Percentiles rank a stretch among this genome's conserved stretches.
Conservation (phyloP, 345 rosid species). For the Fremontodendron californicum region DNA sequence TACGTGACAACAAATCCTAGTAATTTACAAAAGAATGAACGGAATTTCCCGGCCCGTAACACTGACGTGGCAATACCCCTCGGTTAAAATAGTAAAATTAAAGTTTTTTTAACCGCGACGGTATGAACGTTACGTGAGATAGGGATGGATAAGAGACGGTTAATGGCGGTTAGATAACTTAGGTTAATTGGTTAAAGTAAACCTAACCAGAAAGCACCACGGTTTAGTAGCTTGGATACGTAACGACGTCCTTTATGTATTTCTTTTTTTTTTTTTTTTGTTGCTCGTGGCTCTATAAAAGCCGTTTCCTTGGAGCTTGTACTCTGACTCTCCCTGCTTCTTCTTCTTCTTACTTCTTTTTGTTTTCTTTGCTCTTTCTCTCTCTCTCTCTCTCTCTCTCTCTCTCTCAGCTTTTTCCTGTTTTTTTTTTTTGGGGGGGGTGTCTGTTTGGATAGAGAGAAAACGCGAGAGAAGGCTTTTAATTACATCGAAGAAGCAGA, state of each 20-base stretch:
- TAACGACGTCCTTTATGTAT: conserved; percentile 27
- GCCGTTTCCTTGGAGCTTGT: conserved; percentile 40
- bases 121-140: conserved; percentile 20
- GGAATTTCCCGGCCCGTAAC: background rate
- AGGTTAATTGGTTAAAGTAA: conserved; percentile 12
- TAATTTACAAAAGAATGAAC: no score
- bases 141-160: background rate
- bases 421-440: conserved; percentile 32
- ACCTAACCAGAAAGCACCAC: conserved; percentile 7
- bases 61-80: conserved; percentile 19
- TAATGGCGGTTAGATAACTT: conserved; percentile 17
- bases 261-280: background rate
- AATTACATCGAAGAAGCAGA: background rate
- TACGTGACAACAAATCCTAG: no score
- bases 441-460: conserved; percentile 16
- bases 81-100: background rate
- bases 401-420: background rate
- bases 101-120: background rate
- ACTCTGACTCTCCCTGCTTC: conserved; percentile 25
- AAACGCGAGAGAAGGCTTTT: background rate
- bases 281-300: conserved; percentile 32
- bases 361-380: background rate
- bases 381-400: background rate
- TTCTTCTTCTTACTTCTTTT: background rate
- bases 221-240: background rate